Base-by-base conservation (phyloP, 257 asterid genomes). In the Ophiorrhiza pumila region DNA sequence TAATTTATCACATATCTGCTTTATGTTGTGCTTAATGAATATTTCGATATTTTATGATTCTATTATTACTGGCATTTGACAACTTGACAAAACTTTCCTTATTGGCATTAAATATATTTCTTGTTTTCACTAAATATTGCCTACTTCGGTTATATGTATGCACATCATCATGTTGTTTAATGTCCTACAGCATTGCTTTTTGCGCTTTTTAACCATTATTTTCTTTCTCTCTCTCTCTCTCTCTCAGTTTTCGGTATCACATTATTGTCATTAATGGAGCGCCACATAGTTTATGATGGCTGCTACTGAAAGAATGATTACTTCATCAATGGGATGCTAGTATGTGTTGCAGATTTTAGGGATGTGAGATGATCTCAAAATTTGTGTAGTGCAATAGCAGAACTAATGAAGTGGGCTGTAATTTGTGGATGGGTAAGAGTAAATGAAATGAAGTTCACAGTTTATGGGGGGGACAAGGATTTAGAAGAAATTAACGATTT, bases 1-100 rank as follows among this genome's bases (percentile, higher is more conserved):
- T 73, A 50, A 69, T 64, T 72, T 34, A 37, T 73, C 71, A 31
- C n/a, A n/a, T n/a, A n/a, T n/a, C 72, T 32, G 53, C 32, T 75
- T 11, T 53, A 45, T 71, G 45, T 35, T 71, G 31, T 39, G 13
- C 29, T 63, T 15, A 31, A 61, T 55, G 74, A 47, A 53, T 32
- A 41, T 6, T 47, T 39, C 32, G 39, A 22, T 32, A 31, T 42
- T 34, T 71, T 25, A 57, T 4, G n/a, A 22, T 14, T 41, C 29
- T 42, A 34, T 55, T 32, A 39, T 25, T 32, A 7, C 8, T 13
- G 72, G 34, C 32, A 27, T 45, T 29, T 62, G 35, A 57, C 34
- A 20, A 35, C 61, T 32, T 47, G 63, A 15, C 23, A 42, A 41
- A 74, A 22, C 20, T 74, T 31, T 41, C 66, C 62, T 31, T 27